Base-by-base conservation (phyloP, 2,329 filamentous ascomycete genomes). In the Phyllosticta capitalensis region DNA sequence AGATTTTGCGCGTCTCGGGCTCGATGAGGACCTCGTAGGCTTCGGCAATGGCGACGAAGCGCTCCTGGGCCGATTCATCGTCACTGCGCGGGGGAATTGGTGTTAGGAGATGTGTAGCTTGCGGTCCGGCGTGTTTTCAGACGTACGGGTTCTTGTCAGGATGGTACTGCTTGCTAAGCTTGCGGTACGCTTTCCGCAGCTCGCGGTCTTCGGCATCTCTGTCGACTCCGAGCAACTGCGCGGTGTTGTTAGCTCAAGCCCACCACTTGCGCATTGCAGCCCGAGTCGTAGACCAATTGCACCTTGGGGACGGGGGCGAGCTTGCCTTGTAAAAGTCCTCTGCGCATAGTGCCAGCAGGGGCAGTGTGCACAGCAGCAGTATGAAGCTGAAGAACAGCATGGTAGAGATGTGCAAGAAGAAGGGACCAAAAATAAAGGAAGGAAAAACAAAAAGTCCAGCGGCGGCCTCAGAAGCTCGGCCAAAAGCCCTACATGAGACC, bases 61-160 rank as follows among this genome's bases (percentile, higher is more conserved):
- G 96, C 72, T 92, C 83, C 65, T 92, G 85, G 38, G 92, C 92
- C 4, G 83, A 79, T 17, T 89, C 79, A 71, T 96, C 87, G 65
- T 86, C 87, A 60, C 90, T 94, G 65, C 50, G 61, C 55, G 9
- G 28, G n/a, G n/a, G n/a, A n/a, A n/a, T n/a, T n/a, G 14, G 17
- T 38, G 52, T 22, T 33, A 24, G 45, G 9, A 28, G 38, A 28
- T 45, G 30, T 17, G 38, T 45, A 55, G 57, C 45, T n/a, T 45
- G 26, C 28, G 4, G 48, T 51, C 21, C 52, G 38, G 28, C 14
- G 12, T 12, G 12, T 56, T 19, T 54, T 52, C 58, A 19, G 17
- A 77, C 88, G 68, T 82, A 94, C 87, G 92, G 91, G 68, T 97
- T 97, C 82, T 99, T 99, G 75, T 99, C 94, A 3, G 94, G 94